Evolutionary conservation across 202 grass and related monocot species (phyloP).

Genomic region (Schoenoplectus triqueter): DNA sequence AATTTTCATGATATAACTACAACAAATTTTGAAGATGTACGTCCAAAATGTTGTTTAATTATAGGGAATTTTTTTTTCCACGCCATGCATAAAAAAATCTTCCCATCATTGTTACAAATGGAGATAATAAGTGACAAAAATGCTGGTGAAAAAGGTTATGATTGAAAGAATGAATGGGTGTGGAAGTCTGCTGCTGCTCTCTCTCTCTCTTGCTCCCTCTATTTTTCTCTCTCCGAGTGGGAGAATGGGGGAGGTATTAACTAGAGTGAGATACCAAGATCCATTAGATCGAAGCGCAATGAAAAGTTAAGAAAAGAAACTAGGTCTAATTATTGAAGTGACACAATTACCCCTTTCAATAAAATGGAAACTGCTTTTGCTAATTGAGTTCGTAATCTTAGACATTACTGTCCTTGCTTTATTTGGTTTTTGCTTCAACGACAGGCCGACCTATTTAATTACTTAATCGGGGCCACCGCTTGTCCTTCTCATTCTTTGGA

Average conservation of each 20-base stretch:
- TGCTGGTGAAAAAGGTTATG: slow-evolving; percentile 50
- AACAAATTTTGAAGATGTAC: neutral
- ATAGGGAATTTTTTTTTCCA: neutral
- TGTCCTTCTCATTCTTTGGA: slow-evolving; percentile 6
- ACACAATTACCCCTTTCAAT: slow-evolving; percentile 29
- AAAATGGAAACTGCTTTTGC: slow-evolving; percentile 40
- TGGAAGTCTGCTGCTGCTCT: slow-evolving; percentile 45
- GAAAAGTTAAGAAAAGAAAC: neutral
- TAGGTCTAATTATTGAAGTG: slow-evolving; percentile 29
- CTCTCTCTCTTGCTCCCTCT: slow-evolving; percentile 38
- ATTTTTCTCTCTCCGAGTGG: slow-evolving; percentile 27
- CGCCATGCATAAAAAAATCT: neutral
- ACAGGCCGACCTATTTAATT: slow-evolving; percentile 26
- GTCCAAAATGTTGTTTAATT: neutral
- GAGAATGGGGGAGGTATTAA: slow-evolving; percentile 42
- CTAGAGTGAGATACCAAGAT: slow-evolving; percentile 28
- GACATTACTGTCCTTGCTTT: slow-evolving; percentile 39
- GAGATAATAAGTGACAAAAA: slow-evolving; percentile 34
- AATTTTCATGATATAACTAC: neutral
- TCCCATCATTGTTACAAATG: slow-evolving; percentile 33
- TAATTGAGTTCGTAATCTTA: slow-evolving; percentile 39
- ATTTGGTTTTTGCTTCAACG: slow-evolving; percentile 39
- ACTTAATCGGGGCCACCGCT: slow-evolving; percentile 17
- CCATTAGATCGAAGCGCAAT: slow-evolving; percentile 4
- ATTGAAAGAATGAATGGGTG: slow-evolving; percentile 90